These are phyloP conservation scores for Leishmania martiniquensis DNA, from an alignment of 208 protist species.

Conservation along the genomic window DNA sequence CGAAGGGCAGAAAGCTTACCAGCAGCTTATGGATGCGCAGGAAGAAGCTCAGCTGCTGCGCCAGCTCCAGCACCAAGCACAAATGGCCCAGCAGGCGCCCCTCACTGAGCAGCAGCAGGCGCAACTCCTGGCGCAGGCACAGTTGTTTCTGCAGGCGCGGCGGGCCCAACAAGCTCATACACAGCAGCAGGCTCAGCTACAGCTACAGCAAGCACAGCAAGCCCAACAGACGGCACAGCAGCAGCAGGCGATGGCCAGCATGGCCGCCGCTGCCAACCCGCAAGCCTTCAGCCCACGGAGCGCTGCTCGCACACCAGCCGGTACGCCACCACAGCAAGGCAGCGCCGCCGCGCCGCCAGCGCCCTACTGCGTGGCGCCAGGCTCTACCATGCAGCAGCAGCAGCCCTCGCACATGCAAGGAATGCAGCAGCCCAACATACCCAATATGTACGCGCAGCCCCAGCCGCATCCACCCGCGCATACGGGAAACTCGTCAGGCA, in stretches of 20 bases:
- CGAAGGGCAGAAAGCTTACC: constrained; percentile 12
- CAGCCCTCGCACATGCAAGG: background rate
- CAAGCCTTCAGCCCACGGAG: constrained; percentile 3
- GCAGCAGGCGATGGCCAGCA: constrained; percentile 4
- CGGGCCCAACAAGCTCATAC: constrained; percentile 24
- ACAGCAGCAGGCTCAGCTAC: constrained; percentile 23
- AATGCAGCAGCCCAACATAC: background rate
- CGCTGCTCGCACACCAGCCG: constrained; percentile 12
- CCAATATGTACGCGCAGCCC: background rate
- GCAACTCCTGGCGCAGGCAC: constrained; percentile 22
- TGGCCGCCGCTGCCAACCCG: constrained; percentile 3
- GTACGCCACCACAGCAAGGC: constrained; percentile 29
- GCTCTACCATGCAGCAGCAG: background rate
- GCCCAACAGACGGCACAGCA: constrained; percentile 11
- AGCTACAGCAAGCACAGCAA: constrained; percentile 34
- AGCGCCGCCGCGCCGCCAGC: constrained; percentile 19
- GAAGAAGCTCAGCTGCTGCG: constrained; percentile 23
- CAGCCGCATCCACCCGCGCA: constrained; percentile 8
- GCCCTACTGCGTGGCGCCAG: constrained; percentile 3
- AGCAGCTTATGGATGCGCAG: constrained; percentile 28
- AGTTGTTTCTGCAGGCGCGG: constrained; percentile 19
- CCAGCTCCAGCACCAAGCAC: constrained; percentile 24
- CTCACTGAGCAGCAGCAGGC: constrained; percentile 25
- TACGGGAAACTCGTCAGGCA: background rate
- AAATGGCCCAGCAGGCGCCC: constrained; percentile 5